Base-by-base conservation (phyloP, 345 rosid species). In the Brassica incana region DNA sequence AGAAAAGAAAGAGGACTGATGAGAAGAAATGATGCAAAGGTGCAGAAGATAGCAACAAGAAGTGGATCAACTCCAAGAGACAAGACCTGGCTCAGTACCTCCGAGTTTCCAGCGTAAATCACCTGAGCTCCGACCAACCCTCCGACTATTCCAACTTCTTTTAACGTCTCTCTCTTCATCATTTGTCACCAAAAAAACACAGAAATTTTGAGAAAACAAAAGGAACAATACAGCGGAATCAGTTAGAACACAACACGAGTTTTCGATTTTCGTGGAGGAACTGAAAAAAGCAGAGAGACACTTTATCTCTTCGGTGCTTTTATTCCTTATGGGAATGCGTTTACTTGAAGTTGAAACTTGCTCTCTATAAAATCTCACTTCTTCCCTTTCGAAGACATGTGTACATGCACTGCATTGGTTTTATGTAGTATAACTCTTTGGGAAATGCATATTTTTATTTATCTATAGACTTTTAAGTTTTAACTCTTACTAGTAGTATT, bases 121-220 rank as follows among this genome's bases (percentile, higher is more conserved):
- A 90, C 83, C 78, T 96, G 99, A 76, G 88, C 80, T 29, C 60
- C 88, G 40, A 86, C 67, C 78, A 90, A 81, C 18, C 94, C 98
- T 50, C 88, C 92, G 10, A 86, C 67, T 16, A 90, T 73, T 20
- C 56, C 84, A 69, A 81, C 69, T 59, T 91, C 93, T 82, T 87
- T 88, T 63, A 86, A 0, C 72, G 78, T 50, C 76, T 77, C 85
- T 48, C 45, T 77, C 78, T 83, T 83, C 87, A 54, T 63, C 78
- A 43, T 45, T 29, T 32, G 10, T 63, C 38, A 29, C 48, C 71
- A 33, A 15, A 15, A 38, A 66, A 10, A 32, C 25, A 20, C 9
- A 12, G 29, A 60, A 60, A 2, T 25, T 10, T 5, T 0, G 65
- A 15, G 59, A 48, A 33, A n/a, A 50, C 0, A 1, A 15, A 58